Conservation (phyloP, 805 yeast genomes). For the Metschnikowia aberdeeniae region DNA sequence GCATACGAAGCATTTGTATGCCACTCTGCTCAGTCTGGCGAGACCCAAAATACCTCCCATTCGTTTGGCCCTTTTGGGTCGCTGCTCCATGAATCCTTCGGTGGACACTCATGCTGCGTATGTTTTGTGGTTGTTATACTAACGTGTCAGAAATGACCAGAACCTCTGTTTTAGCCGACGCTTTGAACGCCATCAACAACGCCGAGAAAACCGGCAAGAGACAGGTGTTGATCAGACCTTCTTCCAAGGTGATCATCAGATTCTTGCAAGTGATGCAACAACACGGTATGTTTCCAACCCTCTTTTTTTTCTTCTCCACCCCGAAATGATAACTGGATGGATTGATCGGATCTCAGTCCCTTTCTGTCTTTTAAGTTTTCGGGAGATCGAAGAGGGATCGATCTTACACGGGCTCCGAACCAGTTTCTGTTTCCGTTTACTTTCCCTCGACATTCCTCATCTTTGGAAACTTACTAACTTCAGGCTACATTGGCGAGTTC, state of each 20-base stretch:
- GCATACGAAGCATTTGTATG: background rate
- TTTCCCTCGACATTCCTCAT: slow-evolving; percentile 54
- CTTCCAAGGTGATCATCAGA: slow-evolving; percentile 32
- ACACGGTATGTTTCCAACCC: slow-evolving; percentile 24
- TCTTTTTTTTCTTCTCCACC: slow-evolving; percentile 13
- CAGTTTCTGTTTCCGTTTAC: slow-evolving; percentile 52
- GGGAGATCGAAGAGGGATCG: slow-evolving; percentile 69
- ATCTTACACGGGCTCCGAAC: slow-evolving; percentile 60
- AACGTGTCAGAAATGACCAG: slow-evolving; percentile 26
- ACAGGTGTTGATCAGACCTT: slow-evolving; percentile 35
- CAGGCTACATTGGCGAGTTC: slow-evolving; percentile 32
- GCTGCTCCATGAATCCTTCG: slow-evolving; percentile 20
- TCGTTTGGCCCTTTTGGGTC: slow-evolving; percentile 1
- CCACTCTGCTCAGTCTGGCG: slow-evolving; percentile 4
- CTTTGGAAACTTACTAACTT: slow-evolving; percentile 18
- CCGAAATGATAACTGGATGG: slow-evolving; percentile 99
- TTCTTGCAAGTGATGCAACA: slow-evolving; percentile 30
- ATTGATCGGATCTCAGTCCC: slow-evolving; percentile 82
- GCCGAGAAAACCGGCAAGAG: slow-evolving; percentile 37
- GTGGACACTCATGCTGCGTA: slow-evolving; percentile 23
- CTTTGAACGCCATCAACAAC: slow-evolving; percentile 34
- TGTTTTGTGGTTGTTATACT: slow-evolving; percentile 21
- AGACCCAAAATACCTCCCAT: slow-evolving; percentile 13
- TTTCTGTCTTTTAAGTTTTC: slow-evolving; percentile 96
- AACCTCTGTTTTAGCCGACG: slow-evolving; percentile 35